Evolutionary conservation across 2,329 filamentous ascomycete species (phyloP).

Genomic region (Nemania sp.): DNA sequence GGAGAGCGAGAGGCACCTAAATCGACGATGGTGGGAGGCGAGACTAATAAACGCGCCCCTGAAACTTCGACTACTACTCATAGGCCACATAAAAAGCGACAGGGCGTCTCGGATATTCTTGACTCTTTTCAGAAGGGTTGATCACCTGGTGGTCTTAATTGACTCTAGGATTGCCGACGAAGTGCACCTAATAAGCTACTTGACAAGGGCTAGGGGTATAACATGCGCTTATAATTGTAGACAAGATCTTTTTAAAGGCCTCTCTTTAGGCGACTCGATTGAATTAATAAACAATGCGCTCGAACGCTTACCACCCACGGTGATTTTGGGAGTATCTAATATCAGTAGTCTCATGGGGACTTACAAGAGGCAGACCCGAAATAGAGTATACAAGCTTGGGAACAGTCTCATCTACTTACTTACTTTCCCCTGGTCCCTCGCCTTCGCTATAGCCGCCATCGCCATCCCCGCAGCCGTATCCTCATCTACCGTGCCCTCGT

Average conservation of each 20-base stretch:
- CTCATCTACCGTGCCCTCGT: conserved; percentile 51
- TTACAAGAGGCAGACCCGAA: too few species aligned
- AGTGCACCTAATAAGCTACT: neutral
- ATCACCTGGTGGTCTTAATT: too few species aligned
- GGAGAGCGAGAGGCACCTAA: neutral
- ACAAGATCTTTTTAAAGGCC: too few species aligned
- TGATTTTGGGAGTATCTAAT: too few species aligned
- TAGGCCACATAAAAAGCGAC: conserved; percentile 20
- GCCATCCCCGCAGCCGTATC: conserved; percentile 52
- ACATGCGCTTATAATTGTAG: too few species aligned
- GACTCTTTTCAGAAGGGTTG: conserved; percentile 10
- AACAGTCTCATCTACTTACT: too few species aligned
- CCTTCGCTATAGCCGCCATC: neutral
- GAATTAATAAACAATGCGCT: too few species aligned
- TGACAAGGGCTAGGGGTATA: too few species aligned
- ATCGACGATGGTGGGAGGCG: neutral
- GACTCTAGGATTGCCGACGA: neutral
- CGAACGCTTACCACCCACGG: too few species aligned
- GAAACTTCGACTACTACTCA: neutral
- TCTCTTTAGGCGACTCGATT: too few species aligned
- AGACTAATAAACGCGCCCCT: neutral
- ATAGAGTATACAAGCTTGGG: too few species aligned
- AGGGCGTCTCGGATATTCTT: conserved; percentile 21
- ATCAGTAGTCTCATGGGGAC: too few species aligned
- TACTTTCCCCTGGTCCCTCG: neutral